phyloP scores from a whole-genome alignment of 2,329 filamentous ascomycete genomes.

The Aspergillus texensis region DNA sequence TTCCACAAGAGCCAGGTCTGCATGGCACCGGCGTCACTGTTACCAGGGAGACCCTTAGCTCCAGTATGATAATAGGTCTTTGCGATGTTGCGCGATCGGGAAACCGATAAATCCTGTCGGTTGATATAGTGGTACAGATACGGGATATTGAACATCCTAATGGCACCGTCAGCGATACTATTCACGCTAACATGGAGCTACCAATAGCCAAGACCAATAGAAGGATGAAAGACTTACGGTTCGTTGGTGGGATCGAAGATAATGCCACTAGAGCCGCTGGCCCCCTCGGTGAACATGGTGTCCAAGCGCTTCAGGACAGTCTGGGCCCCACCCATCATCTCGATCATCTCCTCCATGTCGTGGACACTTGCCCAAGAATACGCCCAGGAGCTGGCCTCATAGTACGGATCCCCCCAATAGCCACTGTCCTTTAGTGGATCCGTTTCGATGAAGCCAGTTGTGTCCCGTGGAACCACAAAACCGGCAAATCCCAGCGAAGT shows the following conservation, averaged over 20 bases:
- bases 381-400: constrained; percentile 65
- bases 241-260: constrained; percentile 71
- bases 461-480: constrained; percentile 65
- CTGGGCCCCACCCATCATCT: constrained; percentile 56
- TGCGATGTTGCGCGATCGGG: constrained; percentile 61
- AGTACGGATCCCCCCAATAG: constrained; percentile 66
- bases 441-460: constrained; percentile 52
- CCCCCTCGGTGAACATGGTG: constrained; percentile 55
- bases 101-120: constrained; percentile 63
- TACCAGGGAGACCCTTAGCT: constrained; percentile 64
- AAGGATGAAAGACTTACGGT: constrained; percentile 46
- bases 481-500: constrained; percentile 63
- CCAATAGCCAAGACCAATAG: background rate
- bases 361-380: constrained; percentile 72
- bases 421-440: constrained; percentile 60
- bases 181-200: background rate
- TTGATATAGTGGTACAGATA: constrained; percentile 71
- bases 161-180: background rate
- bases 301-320: constrained; percentile 52
- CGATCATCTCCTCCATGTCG: constrained; percentile 60
- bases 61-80: constrained; percentile 62
- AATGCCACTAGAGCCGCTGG: constrained; percentile 45
- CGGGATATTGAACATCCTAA: constrained; percentile 61
- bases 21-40: constrained; percentile 73
- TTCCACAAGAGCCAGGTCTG: constrained; percentile 71